phyloP scores from a whole-genome alignment of 2,329 filamentous ascomycete species.

The Neopestalotiopsis sp. region DNA sequence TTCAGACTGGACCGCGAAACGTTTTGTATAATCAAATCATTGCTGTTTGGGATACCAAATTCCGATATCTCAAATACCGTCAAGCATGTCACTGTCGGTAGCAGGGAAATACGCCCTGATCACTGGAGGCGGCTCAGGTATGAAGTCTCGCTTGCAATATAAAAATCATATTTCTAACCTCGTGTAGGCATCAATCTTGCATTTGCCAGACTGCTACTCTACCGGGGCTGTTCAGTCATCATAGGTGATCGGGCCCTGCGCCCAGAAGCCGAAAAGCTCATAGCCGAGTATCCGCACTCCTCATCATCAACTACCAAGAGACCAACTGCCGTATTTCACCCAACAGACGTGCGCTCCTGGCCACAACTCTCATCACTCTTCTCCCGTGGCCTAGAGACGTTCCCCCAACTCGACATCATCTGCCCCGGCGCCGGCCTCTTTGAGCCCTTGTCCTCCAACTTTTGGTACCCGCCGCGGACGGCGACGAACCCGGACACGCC shows the following conservation, averaged over 20 bases:
- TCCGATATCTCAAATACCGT: neutral
- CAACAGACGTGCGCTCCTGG: slow-evolving; percentile 44
- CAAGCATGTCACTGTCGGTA: slow-evolving; percentile 27
- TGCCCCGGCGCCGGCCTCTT: slow-evolving; percentile 17
- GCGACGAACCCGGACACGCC: slow-evolving; percentile 33
- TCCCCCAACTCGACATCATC: slow-evolving; percentile 7
- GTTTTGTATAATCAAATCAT: neutral
- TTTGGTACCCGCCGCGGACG: slow-evolving; percentile 42
- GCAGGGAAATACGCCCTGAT: slow-evolving; percentile 38
- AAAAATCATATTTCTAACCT: neutral
- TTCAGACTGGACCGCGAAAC: neutral
- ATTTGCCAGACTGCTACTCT: slow-evolving; percentile 40
- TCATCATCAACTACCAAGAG: slow-evolving; percentile 19
- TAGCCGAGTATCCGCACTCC: slow-evolving; percentile 36
- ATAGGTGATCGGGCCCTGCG: slow-evolving; percentile 43
- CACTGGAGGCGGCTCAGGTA: slow-evolving; percentile 38
- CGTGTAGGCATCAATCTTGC: slow-evolving; percentile 42
- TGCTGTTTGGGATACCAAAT: neutral
- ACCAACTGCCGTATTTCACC: slow-evolving; percentile 40
- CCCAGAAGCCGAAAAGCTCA: slow-evolving; percentile 39
- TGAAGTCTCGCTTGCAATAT: neutral
- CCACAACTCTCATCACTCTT: slow-evolving; percentile 39
- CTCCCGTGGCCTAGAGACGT: slow-evolving; percentile 32
- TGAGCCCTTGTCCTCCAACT: slow-evolving; percentile 42
- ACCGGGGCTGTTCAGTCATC: slow-evolving; percentile 42